Percentiles rank a stretch among this genome's conserved stretches.
These are phyloP conservation scores for Fusarium sp. DNA, from an alignment of 2,329 filamentous ascomycete genomes.

Conservation along the genomic window DNA sequence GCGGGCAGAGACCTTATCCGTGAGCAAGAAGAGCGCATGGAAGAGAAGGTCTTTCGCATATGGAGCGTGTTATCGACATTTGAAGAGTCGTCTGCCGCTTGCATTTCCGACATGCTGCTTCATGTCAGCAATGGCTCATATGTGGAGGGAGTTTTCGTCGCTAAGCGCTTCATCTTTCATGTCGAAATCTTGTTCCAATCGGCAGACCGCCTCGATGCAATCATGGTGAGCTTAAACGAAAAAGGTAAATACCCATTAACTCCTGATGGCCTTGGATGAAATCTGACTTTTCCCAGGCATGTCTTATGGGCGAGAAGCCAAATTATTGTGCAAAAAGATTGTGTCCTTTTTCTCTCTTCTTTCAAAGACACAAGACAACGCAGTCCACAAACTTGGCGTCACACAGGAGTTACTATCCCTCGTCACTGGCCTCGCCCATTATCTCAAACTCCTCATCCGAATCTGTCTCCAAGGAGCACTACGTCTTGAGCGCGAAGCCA, in stretches of 20 bases:
- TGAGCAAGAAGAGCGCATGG: conserved; percentile 91
- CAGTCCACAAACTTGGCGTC: conserved; percentile 91
- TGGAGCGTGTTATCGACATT: conserved; percentile 98
- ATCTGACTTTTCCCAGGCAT: conserved; percentile 70
- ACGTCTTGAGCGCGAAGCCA: conserved; percentile 88
- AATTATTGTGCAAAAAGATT: conserved; percentile 99
- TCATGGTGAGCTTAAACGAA: conserved; percentile 77
- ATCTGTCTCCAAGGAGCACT: conserved; percentile 96
- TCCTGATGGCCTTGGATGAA: not conserved
- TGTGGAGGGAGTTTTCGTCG: conserved; percentile 93
- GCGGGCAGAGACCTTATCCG: conserved; percentile 83
- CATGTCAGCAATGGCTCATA: conserved; percentile 99
- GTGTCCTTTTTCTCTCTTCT: conserved; percentile 97
- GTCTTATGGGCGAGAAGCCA: conserved; percentile 95
- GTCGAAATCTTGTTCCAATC: conserved; percentile 93
- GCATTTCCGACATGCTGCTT: conserved; percentile 98
- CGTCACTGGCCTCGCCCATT: conserved; percentile 96
- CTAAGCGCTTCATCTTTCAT: conserved; percentile 96
- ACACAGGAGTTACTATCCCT: conserved; percentile 98
- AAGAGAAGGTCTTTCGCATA: conserved; percentile 97
- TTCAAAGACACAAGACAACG: conserved; percentile 93
- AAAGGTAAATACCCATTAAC: conserved; percentile 73
- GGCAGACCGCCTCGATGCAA: conserved; percentile 85
- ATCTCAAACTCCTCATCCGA: conserved; percentile 95
- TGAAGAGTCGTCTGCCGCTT: conserved; percentile 96